Conservation (phyloP, 164 flowering plant species). For the Dillenia turbinata region DNA sequence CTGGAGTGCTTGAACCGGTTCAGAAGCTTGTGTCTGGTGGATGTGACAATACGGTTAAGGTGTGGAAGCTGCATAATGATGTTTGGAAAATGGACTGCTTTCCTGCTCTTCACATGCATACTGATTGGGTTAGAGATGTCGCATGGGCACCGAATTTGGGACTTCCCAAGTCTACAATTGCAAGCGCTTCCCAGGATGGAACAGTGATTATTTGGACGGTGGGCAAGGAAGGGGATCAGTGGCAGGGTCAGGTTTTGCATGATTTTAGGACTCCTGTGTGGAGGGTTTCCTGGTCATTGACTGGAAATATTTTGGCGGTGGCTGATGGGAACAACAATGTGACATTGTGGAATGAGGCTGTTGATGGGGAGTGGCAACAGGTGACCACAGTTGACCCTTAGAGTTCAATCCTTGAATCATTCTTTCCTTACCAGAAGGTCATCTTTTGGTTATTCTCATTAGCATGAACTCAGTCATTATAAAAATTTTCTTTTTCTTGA, state of each 20-base stretch:
- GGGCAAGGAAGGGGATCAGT: constrained; percentile 42
- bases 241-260: constrained; percentile 42
- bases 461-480: no score
- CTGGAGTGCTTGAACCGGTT: constrained; percentile 32
- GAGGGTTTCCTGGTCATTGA: constrained; percentile 48
- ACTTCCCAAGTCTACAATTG: constrained; percentile 48
- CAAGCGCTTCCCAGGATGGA: constrained; percentile 50
- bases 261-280: constrained; percentile 45
- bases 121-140: constrained; percentile 50
- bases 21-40: constrained; percentile 49
- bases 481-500: no score
- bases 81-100: constrained; percentile 52
- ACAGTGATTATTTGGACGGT: constrained; percentile 46
- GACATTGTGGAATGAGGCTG: constrained; percentile 51
- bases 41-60: constrained; percentile 43
- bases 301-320: constrained; percentile 45
- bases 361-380: constrained; percentile 49
- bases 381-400: constrained; percentile 36
- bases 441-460: no score
- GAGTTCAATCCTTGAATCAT: background rate
- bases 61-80: constrained; percentile 43
- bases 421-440: background rate
- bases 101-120: constrained; percentile 45
- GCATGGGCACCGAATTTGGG: constrained; percentile 59
- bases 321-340: constrained; percentile 47